These are phyloP conservation scores for Pseudevernia furfuracea DNA, from an alignment of 495 filamentous ascomycete genomes.

Conservation along the genomic window DNA sequence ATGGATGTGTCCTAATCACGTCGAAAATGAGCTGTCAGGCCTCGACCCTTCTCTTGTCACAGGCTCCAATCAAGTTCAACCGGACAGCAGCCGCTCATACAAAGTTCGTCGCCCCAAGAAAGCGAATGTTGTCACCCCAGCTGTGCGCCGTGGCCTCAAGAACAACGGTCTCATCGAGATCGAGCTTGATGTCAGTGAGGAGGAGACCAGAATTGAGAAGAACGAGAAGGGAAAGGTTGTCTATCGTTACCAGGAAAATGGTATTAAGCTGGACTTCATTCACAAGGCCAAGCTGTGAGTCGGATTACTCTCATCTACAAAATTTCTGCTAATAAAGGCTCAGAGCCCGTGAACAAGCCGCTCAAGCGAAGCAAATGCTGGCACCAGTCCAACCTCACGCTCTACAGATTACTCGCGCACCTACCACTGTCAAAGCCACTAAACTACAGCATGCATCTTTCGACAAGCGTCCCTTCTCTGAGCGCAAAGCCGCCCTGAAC, in stretches of 20 bases:
- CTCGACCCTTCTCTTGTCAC: conserved; percentile 34
- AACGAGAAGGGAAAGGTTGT: conserved; percentile 46
- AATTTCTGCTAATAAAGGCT: not conserved
- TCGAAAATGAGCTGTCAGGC: conserved; percentile 52
- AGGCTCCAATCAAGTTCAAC: conserved; percentile 22
- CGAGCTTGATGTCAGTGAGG: conserved; percentile 51
- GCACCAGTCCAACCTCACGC: not conserved
- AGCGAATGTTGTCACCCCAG: conserved; percentile 38
- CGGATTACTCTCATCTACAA: not conserved
- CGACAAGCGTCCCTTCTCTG: conserved; percentile 16
- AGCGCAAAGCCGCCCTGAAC: conserved; percentile 24
- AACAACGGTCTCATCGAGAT: conserved; percentile 79
- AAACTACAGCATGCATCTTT: conserved; percentile 14
- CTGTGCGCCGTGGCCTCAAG: conserved; percentile 48
- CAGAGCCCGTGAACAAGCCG: conserved; percentile 11
- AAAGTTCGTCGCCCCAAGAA: conserved; percentile 49
- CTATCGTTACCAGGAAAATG: conserved; percentile 61
- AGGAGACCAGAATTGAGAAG: conserved; percentile 47
- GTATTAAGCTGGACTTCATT: conserved; percentile 71
- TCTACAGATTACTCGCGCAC: not conserved
- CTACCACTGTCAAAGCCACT: conserved; percentile 6
- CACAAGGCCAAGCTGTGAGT: conserved; percentile 35
- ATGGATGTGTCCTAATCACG: conserved; percentile 87
- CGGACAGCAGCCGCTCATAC: conserved; percentile 25
- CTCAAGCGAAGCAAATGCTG: conserved; percentile 6